A percentile compares a stretch with the other conserved stretches of the same genome.
Conservation (phyloP, 1,284 basidiomycete species). For the Cystobasidium pallidum region DNA sequence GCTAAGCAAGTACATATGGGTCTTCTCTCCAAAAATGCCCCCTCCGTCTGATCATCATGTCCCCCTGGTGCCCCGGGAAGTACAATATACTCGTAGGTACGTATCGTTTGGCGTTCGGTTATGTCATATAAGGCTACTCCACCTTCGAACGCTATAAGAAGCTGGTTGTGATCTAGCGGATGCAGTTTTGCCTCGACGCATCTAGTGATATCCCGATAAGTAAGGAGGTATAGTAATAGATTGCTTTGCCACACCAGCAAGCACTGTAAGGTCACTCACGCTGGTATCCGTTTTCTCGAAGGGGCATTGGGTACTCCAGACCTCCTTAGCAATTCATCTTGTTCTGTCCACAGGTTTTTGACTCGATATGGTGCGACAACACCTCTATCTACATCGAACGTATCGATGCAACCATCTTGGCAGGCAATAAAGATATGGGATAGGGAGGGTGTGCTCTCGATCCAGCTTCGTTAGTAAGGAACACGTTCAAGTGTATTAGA, state of each 20-base stretch:
- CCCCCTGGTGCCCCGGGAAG: conserved; percentile 77
- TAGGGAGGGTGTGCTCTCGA: conserved; percentile 72
- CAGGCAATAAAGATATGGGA: conserved; percentile 67
- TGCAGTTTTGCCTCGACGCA: conserved; percentile 70
- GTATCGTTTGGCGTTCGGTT: conserved; percentile 66
- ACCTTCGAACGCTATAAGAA: conserved; percentile 81
- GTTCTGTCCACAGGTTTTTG: conserved; percentile 60
- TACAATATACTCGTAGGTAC: conserved; percentile 67
- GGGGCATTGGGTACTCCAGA: conserved; percentile 64
- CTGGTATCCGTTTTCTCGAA: conserved; percentile 57
- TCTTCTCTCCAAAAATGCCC: conserved; percentile 70
- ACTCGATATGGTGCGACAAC: conserved; percentile 54
- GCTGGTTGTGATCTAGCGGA: conserved; percentile 76
- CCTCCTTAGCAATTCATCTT: conserved; percentile 69
- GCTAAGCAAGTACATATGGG: conserved; percentile 72
- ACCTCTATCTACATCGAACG: conserved; percentile 57
- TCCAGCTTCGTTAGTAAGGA: conserved; percentile 58
- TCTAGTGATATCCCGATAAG: conserved; percentile 51
- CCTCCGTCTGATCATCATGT: conserved; percentile 63
- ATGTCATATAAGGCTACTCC: conserved; percentile 75
- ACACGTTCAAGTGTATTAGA: conserved; percentile 32
- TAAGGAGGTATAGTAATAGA: background rate
- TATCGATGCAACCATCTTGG: conserved; percentile 58
- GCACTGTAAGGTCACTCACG: background rate
- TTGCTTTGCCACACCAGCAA: background rate